A percentile compares a stretch with the other conserved stretches of the same genome.
Evolutionary conservation across 129 eudicot genomes (phyloP).

Genomic region (Chrysanthemum seticuspe): DNA sequence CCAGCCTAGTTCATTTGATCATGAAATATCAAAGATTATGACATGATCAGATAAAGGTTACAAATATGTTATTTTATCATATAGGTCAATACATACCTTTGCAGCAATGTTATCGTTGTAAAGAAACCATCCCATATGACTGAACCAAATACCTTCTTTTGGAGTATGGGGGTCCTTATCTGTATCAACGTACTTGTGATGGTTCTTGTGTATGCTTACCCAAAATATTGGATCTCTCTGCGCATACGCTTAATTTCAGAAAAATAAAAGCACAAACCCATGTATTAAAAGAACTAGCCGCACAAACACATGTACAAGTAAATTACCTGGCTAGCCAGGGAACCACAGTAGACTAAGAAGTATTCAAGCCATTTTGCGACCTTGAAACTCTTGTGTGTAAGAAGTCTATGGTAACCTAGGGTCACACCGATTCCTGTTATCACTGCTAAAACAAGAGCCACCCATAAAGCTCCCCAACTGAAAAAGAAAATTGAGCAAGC

Average conservation of each 20-base stretch:
- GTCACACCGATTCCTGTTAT: not conserved
- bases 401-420: not conserved
- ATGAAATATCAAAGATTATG: not conserved
- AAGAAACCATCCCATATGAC: conserved; percentile 31
- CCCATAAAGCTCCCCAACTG: not conserved
- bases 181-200: conserved; percentile 30
- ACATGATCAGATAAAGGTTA: not conserved
- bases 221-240: conserved; percentile 34
- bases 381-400: not conserved
- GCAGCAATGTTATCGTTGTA: conserved; percentile 21
- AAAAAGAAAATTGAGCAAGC: not conserved
- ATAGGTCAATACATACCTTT: not conserved
- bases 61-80: no score
- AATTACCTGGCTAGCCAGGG: no score
- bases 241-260: not conserved
- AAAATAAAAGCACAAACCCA: no score
- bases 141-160: conserved; percentile 19
- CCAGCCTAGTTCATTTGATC: conserved; percentile 14
- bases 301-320: no score
- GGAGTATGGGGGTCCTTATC: conserved; percentile 25
- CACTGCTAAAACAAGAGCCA: not conserved
- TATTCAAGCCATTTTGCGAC: not conserved
- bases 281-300: no score
- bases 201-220: conserved; percentile 22
- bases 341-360: not conserved